A percentile compares a stretch with the other conserved stretches of the same genome.
Evolutionary conservation across 2,329 filamentous ascomycete species (phyloP).

Genomic region (Lasiodiplodia sp.): DNA sequence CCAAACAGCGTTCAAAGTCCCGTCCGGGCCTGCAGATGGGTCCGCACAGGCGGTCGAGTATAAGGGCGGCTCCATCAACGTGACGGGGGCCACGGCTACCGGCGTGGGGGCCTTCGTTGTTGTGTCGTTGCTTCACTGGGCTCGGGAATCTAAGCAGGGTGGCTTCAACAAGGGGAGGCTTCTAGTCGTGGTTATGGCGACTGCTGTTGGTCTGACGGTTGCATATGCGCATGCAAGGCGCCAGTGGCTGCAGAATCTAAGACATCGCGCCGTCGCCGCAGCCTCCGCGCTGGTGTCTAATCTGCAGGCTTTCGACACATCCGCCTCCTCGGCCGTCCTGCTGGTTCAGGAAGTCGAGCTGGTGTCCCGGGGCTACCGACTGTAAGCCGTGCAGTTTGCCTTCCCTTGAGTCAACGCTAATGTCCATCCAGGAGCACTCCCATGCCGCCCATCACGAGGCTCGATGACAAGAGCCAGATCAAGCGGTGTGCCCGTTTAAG

Average conservation of each 20-base stretch:
- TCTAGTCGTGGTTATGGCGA: conserved; percentile 56
- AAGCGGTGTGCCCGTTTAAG: conserved; percentile 83
- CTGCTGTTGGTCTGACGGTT: conserved; percentile 61
- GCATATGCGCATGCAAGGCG: conserved; percentile 77
- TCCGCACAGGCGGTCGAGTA: conserved; percentile 41
- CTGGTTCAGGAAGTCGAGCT: conserved; percentile 95
- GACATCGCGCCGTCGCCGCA: conserved; percentile 75
- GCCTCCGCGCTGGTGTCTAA: conserved; percentile 73
- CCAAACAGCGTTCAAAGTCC: conserved; percentile 49
- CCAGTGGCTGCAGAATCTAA: conserved; percentile 81
- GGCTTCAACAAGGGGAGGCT: conserved; percentile 64
- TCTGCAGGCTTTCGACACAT: conserved; percentile 82
- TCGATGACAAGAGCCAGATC: conserved; percentile 82
- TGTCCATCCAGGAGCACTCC: conserved; percentile 73
- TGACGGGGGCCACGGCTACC: conserved; percentile 71
- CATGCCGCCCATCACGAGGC: conserved; percentile 86
- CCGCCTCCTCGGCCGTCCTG: conserved; percentile 76
- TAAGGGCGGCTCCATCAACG: conserved; percentile 59
- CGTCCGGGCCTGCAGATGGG: conserved; percentile 40
- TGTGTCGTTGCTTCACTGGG: conserved; percentile 76
- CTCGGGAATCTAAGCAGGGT: conserved; percentile 60
- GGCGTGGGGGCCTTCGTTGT: conserved; percentile 67
- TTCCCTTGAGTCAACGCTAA: conserved; percentile 37
- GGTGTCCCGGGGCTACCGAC: conserved; percentile 86
- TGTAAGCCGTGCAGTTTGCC: conserved; percentile 61